Percentiles rank a stretch among this genome's conserved stretches.
phyloP scores from a whole-genome alignment of 1,284 basidiomycete genomes.

The Ustilago nuda region DNA sequence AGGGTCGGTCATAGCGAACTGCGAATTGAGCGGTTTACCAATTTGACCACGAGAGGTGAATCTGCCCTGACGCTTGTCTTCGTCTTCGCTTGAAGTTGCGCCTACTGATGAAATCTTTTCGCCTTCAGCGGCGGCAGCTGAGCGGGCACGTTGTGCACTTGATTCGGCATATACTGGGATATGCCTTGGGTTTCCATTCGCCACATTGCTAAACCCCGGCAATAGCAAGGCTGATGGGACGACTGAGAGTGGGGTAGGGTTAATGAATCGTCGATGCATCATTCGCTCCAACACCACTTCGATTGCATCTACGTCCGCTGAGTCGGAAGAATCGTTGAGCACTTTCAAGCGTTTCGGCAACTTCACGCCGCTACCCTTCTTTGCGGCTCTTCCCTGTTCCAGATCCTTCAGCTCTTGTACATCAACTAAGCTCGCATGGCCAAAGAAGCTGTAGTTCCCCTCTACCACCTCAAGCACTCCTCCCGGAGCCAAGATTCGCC shows the following conservation, averaged over 20 bases:
- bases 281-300: conserved; percentile 47
- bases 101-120: conserved; percentile 16
- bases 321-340: conserved; percentile 25
- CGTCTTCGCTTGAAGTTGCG: conserved; percentile 37
- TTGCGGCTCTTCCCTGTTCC: conserved; percentile 26
- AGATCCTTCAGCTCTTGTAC: conserved; percentile 42
- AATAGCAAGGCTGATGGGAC: conserved; percentile 44
- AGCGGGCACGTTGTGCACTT: conserved; percentile 39
- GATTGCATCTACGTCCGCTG: conserved; percentile 42
- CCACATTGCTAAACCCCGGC: conserved; percentile 41
- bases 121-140: conserved; percentile 5
- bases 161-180: conserved; percentile 53
- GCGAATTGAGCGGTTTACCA: conserved; percentile 50
- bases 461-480: conserved; percentile 55
- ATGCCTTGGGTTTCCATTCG: conserved; percentile 48
- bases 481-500: conserved; percentile 51
- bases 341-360: conserved; percentile 41
- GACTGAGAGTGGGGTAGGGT: conserved; percentile 39
- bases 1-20: conserved; percentile 36
- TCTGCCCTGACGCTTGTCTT: conserved; percentile 31
- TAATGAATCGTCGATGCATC: conserved; percentile 55
- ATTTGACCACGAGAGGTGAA: conserved; percentile 52
- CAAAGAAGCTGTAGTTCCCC: conserved; percentile 50
- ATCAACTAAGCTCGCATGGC: conserved; percentile 44
- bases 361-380: conserved; percentile 18